Base-by-base conservation (phyloP, 257 asterid species). In the Coffea eugenioides region DNA sequence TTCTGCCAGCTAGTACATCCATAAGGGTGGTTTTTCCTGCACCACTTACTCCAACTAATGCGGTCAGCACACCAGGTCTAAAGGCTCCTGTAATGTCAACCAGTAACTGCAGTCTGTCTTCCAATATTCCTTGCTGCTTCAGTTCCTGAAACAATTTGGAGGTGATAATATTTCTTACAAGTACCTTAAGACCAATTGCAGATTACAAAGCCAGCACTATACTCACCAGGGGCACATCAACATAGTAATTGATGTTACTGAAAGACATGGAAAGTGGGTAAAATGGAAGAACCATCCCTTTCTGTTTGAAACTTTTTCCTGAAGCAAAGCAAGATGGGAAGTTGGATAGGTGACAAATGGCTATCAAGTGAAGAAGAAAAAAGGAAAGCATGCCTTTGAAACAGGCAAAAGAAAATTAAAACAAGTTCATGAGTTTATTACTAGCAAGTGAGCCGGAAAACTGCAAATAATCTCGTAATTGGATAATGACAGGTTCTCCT, bases 1-100 rank as follows among this genome's bases (percentile, higher is more conserved):
- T 95, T 88, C 98, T 87, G 65, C 98, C 98, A 41, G 98, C 95
- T 76, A 95, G 88, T 71, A 95, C 99, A 85, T 95, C 99, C 99
- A 95, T 95, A 69, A 94, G 97, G 69, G 98, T 94, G 76, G 98
- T 94, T 87, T 94, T 94, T 43, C 98, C 98, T 16, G 98, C 98
- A 67, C 98, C 98, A 85, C 97, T 94, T 34, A 91, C 96, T 74
- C 99, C 99, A 81, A 95, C 97, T 85, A 93, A 88, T 80, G 98
- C 98, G 54, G 98, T 95, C 51, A 95, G 98, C 82, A 93, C 97
- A 78, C 97, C 97, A 67, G 98, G 97, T 81, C 93, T 92, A 83
- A 95, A 92, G 80, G 97, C 94, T 77, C 97, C 99, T 31, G 98
- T 93, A 64, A 95, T 88, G 36, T 90, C 89, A 75, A 86, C 91